Base-by-base conservation (phyloP, 2,329 filamentous ascomycete genomes). In the Myriosclerotinia curreyana region DNA sequence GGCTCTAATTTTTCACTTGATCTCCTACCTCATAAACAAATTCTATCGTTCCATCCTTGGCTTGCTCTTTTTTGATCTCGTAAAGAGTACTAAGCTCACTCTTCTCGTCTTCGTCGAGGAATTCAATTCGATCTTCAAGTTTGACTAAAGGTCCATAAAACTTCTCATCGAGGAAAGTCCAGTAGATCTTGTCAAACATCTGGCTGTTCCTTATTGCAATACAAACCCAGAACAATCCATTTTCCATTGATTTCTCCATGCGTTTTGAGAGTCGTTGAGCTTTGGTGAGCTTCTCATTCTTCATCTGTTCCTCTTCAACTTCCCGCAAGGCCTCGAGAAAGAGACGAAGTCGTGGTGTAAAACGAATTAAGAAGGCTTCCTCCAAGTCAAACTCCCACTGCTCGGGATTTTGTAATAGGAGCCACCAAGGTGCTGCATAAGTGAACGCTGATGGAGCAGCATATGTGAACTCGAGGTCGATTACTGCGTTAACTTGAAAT, bases 391-490 rank as follows among this genome's bases (percentile, higher is more conserved):
- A 20, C 49, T 53, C n/a, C 76, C 77, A 79, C 17, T 66, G 66
- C 42, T 79, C 76, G 0, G 74, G 71, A 17, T 59, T 49, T 12
- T 74, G 64, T 2, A 78, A 65, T 0, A 79, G 71, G 1, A 79
- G 68, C 77, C 76, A 79, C 76, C 75, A 78, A 0, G 77, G 77
- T 2, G 76, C 74, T 55, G 75, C 73, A 54, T 73, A 70, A 11
- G 51, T 59, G 53, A 77, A 78, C 49, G 77, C 72, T 20, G 71
- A 62, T 0, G 76, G 76, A 0, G 70, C 76, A 1, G 66, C 71
- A 64, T 78, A 77, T 0, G 74, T 66, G 62, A 76, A 77, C 68
- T 80, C 78, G 76, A 76, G 80, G 66, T 79, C 77, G 5, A 81
- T 75, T 0, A 77, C 72, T 3, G 70, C 75, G 11, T 73, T 68